Conservation (phyloP, 176 grass and related monocot species). For the Cymbopogon citratus region DNA sequence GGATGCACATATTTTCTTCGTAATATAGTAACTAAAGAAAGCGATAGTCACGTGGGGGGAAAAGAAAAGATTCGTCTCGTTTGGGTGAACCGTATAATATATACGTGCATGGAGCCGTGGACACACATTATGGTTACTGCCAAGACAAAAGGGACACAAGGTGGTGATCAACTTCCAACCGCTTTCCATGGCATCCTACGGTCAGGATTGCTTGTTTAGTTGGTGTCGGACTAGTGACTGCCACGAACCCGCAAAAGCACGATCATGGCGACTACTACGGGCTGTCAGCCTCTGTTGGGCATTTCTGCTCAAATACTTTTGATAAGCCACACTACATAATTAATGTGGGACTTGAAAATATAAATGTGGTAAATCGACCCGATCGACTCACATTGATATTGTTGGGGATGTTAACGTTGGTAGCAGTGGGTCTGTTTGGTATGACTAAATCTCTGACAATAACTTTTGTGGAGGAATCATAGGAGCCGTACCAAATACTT, state of each 20-base stretch:
- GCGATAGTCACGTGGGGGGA: background rate
- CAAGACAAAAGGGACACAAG: background rate
- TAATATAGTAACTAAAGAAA: background rate
- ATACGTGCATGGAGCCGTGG: background rate
- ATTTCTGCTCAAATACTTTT: background rate
- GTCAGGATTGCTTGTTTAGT: background rate
- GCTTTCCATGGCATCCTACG: background rate
- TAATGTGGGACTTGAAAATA: no score
- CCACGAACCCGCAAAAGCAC: background rate
- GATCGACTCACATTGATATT: no score
- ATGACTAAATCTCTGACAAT: no score
- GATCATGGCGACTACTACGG: background rate
- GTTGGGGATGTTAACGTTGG: no score
- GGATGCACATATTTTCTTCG: background rate
- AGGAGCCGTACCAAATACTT: no score
- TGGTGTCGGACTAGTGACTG: background rate
- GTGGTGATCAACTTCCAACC: background rate
- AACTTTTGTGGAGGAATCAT: no score
- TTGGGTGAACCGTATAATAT: background rate
- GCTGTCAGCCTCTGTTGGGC: background rate
- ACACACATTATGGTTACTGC: background rate
- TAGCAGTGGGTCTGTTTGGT: no score
- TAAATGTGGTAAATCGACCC: no score
- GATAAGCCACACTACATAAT: no score
- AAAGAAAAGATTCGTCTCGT: background rate